Evolutionary conservation across 441 rosid genomes (phyloP), one percentile per base, ranked within the genome.

Genomic region (Rhodomyrtus psidioides): DNA sequence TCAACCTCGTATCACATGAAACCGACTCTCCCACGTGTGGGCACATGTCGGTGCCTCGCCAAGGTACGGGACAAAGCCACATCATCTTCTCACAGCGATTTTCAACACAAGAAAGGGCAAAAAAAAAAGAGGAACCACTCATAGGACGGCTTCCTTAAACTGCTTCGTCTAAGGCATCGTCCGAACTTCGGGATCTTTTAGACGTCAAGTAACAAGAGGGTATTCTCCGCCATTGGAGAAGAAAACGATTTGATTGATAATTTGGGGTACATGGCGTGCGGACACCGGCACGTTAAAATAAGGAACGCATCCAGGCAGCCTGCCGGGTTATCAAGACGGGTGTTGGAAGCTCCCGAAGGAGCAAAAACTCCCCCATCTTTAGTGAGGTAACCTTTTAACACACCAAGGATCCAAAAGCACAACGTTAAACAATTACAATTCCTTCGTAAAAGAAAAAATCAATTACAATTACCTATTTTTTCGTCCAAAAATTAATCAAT

Each of bases 211-310:
- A 46, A 3, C 13, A 0, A 49, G 4, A 49, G 4, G 51, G 4
- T 10, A 10, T 49, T 10, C 13, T 9, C 13, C 0, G 12, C 10
- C 9, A 10, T 49, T 4, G 12, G 4, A 49, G 2, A 1, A 3
- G 0, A 49, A 49, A 49, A 10, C 10, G 51, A 49, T 49, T 10
- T 10, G 12, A 49, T 49, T 10, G 13, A 2, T 13, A 49, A 49
- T 10, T 44, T 2, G 51, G 4, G 51, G 13, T 49, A 3, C 51
- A 49, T 2, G 51, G 3, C 13, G 13, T 49, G 51, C 4, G 4
- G 1, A 49, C 12, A 10, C 13, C 13, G 1, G 3, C 51, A 49
- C 4, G 3, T 49, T 49, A 49, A 49, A 49, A 49, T 49, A 49
- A 49, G 13, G 3, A 49, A 49, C 12, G 51, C 51, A 49, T 3